phyloP scores from a whole-genome alignment of 2,329 filamentous ascomycete genomes.

The Beauveria pseudobassiana region DNA sequence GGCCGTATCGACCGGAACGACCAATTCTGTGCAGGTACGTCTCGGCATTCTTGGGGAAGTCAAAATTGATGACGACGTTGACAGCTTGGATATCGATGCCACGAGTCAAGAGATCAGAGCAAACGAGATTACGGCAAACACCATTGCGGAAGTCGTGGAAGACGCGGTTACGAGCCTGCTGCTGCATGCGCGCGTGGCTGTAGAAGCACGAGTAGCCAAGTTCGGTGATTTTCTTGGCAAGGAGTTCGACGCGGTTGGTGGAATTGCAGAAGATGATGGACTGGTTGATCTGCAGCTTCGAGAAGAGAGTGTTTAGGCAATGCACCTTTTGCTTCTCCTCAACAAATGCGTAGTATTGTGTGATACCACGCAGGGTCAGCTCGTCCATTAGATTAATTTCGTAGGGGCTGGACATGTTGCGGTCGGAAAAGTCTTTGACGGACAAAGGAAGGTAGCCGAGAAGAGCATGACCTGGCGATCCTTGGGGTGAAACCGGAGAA shows the following conservation, averaged over 20 bases:
- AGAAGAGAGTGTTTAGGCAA: slow-evolving; percentile 97
- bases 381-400: slow-evolving; percentile 99
- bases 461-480: slow-evolving; percentile 99
- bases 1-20: slow-evolving; percentile 92
- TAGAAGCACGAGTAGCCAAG: slow-evolving; percentile 99
- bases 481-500: slow-evolving; percentile 90
- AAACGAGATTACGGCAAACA: slow-evolving; percentile 95
- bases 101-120: slow-evolving; percentile 92
- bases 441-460: slow-evolving; percentile 93
- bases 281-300: slow-evolving; percentile 98
- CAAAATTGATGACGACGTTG: slow-evolving; percentile 99
- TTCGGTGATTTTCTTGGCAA: slow-evolving; percentile 99
- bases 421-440: slow-evolving; percentile 96
- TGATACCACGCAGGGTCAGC: slow-evolving; percentile 93
- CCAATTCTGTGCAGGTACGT: slow-evolving; percentile 98
- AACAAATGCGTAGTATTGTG: slow-evolving; percentile 98
- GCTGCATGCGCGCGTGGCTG: slow-evolving; percentile 96
- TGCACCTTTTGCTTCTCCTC: slow-evolving; percentile 99
- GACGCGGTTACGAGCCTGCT: slow-evolving; percentile 92
- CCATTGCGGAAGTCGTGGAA: slow-evolving; percentile 99
- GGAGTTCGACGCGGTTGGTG: slow-evolving; percentile 91
- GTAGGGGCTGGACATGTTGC: slow-evolving; percentile 93
- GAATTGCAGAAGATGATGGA: slow-evolving; percentile 99
- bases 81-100: slow-evolving; percentile 99
- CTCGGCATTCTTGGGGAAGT: slow-evolving; percentile 98